phyloP scores from a whole-genome alignment of 148 eudicot genomes.

The Rhododendron williamsianum region DNA sequence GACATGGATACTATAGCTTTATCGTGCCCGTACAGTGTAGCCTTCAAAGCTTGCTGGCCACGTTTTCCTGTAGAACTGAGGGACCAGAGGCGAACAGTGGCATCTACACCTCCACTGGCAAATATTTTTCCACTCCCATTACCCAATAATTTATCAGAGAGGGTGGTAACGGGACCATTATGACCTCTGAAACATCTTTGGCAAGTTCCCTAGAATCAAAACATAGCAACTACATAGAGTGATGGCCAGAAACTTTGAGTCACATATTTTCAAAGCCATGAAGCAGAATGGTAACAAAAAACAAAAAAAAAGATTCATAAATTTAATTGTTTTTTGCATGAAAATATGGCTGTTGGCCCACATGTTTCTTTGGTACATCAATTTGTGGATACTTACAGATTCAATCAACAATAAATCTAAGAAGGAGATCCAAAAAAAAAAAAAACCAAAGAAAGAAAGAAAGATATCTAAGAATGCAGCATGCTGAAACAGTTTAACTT shows the following conservation, averaged over 20 bases:
- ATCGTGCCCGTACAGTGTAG: conserved; percentile 65
- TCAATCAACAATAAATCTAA: neutral
- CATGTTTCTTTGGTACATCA: neutral
- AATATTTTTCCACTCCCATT: conserved; percentile 44
- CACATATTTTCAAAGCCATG: neutral
- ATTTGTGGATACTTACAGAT: neutral
- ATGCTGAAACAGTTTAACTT: neutral
- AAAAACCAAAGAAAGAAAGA: too few species aligned
- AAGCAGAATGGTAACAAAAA: neutral
- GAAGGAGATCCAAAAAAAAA: too few species aligned
- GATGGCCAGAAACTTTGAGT: neutral
- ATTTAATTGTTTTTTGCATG: neutral
- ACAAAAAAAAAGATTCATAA: neutral
- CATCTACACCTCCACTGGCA: conserved; percentile 87
- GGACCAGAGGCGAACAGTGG: conserved; percentile 84
- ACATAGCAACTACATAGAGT: neutral
- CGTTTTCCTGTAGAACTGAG: conserved; percentile 57
- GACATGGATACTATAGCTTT: conserved; percentile 51
- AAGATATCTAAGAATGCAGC: neutral
- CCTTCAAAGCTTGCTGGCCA: conserved; percentile 59
- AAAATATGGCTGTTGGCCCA: neutral
- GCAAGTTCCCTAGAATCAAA: conserved; percentile 45
- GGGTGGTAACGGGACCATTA: conserved; percentile 59
- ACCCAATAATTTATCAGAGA: conserved; percentile 64
- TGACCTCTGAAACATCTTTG: conserved; percentile 66